These are phyloP conservation scores for Westerdykella sp. DNA, from an alignment of 2,329 filamentous ascomycete genomes.

Conservation along the genomic window DNA sequence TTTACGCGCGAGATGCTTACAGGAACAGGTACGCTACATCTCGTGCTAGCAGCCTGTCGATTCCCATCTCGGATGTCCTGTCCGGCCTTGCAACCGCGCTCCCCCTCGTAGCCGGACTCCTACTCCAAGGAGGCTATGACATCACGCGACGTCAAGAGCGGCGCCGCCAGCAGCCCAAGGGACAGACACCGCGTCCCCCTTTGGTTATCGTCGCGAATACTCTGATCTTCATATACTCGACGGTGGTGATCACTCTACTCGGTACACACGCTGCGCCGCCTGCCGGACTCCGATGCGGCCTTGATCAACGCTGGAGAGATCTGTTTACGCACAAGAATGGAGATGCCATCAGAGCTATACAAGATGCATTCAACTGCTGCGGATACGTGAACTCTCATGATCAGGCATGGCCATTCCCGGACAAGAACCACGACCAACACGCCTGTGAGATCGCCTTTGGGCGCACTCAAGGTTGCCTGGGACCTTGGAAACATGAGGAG, in stretches of 20 bases:
- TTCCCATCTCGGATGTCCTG: constrained; percentile 40
- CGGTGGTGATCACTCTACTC: constrained; percentile 42
- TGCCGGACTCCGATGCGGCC: constrained; percentile 44
- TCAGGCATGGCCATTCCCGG: constrained; percentile 57
- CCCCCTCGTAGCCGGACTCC: constrained; percentile 39
- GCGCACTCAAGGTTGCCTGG: constrained; percentile 46
- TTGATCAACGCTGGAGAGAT: constrained; percentile 52
- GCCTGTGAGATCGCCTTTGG: constrained; percentile 46
- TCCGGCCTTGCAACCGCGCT: constrained; percentile 39
- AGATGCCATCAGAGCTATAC: constrained; percentile 51
- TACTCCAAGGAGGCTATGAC: constrained; percentile 37
- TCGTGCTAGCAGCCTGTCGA: constrained; percentile 29
- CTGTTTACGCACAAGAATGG: constrained; percentile 50
- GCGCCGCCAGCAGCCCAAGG: constrained; percentile 22
- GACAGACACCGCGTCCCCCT: constrained; percentile 29
- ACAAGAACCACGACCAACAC: constrained; percentile 22
- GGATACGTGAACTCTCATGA: constrained; percentile 55
- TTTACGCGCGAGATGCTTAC: constrained; percentile 6
- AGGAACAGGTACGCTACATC: constrained; percentile 25
- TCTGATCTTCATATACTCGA: constrained; percentile 37
- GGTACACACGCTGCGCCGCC: constrained; percentile 40
- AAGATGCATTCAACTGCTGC: constrained; percentile 62
- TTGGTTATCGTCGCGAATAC: constrained; percentile 37
- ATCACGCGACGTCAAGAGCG: constrained; percentile 29
- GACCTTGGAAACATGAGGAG: constrained; percentile 52